Evolutionary conservation across 2,329 filamentous ascomycete genomes (phyloP).

Genomic region (Botrytis fragariae): DNA sequence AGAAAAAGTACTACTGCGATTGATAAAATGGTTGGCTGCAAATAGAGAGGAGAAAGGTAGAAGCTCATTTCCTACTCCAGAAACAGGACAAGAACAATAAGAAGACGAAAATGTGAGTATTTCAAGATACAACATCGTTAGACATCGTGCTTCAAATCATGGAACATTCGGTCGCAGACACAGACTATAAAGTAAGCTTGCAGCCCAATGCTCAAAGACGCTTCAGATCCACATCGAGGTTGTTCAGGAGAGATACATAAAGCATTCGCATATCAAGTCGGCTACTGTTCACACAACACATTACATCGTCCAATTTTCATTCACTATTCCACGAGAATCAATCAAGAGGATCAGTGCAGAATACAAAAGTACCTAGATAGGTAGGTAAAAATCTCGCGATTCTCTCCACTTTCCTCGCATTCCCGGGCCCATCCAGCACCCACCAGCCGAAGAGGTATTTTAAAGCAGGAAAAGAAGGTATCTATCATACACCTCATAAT

Average conservation of each 20-base stretch:
- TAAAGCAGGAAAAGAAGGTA: not conserved
- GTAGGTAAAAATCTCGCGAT: not conserved
- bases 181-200: not conserved
- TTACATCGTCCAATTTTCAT: not conserved
- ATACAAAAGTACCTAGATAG: not conserved
- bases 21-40: no score
- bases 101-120: no score
- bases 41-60: no score
- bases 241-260: not conserved
- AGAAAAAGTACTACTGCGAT: no score
- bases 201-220: no score
- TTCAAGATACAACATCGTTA: accelerated
- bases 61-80: no score
- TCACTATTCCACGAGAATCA: not conserved
- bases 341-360: not conserved
- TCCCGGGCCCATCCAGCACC: not conserved
- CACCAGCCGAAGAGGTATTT: not conserved
- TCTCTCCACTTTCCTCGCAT: not conserved
- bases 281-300: not conserved
- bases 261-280: not conserved
- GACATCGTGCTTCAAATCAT: not conserved
- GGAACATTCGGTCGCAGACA: not conserved
- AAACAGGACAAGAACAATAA: no score
- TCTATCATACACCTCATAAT: constrained; percentile 10
- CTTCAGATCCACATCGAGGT: not conserved